These are phyloP conservation scores for Colletotrichum musicola DNA, from an alignment of 2,329 filamentous ascomycete genomes.

Conservation along the genomic window DNA sequence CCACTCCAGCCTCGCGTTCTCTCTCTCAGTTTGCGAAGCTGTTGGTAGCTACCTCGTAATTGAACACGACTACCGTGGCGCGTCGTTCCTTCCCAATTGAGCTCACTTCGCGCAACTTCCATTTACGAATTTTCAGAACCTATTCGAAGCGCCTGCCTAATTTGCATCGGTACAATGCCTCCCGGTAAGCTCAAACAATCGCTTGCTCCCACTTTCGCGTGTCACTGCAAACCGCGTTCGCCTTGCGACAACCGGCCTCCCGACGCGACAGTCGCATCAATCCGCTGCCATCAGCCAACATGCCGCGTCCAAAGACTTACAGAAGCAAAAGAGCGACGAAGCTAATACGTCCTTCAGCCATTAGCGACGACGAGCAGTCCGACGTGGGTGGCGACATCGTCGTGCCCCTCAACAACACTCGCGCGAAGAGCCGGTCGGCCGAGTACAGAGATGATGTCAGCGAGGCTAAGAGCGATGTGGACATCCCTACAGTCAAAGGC, in stretches of 20 bases:
- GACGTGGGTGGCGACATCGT: slow-evolving; percentile 41
- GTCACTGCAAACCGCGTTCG: slow-evolving; percentile 7
- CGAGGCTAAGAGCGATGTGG: slow-evolving; percentile 26
- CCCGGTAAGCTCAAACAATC: slow-evolving; percentile 31
- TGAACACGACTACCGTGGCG: not conserved
- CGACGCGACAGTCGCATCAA: slow-evolving; percentile 14
- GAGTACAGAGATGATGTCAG: slow-evolving; percentile 22
- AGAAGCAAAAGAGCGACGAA: not conserved
- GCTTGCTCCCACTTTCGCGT: not conserved
- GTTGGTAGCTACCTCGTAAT: not conserved
- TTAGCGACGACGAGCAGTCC: slow-evolving; percentile 53
- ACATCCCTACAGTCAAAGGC: slow-evolving; percentile 17
- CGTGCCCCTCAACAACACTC: slow-evolving; percentile 19
- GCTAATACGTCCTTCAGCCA: slow-evolving; percentile 44
- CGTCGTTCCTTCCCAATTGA: slow-evolving; percentile 15
- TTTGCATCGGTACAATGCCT: slow-evolving; percentile 28
- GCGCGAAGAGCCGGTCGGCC: slow-evolving; percentile 29
- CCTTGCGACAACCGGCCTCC: slow-evolving; percentile 8
- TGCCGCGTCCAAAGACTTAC: slow-evolving; percentile 7
- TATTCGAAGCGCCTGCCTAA: not conserved
- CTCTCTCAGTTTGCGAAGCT: slow-evolving; percentile 7
- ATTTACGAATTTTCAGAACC: not conserved
- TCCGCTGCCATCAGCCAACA: not conserved
- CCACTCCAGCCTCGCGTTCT: not conserved
- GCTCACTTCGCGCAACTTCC: slow-evolving; percentile 10